Evolutionary conservation across 345 rosid species (phyloP).

Genomic region (Hibiscus trionum): DNA sequence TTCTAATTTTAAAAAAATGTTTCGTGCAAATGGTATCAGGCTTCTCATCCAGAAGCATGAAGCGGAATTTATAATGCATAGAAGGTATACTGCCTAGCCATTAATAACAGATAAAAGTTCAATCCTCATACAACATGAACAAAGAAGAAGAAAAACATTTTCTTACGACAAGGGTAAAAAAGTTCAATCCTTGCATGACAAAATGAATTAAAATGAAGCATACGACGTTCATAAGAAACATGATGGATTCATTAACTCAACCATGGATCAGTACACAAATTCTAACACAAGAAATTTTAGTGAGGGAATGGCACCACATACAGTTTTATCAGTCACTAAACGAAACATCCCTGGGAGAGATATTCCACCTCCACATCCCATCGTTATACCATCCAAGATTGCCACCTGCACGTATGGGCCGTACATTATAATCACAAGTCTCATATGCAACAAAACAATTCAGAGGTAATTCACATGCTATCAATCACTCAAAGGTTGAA

Average conservation of each 20-base stretch:
- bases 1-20: not conserved
- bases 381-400: conserved; percentile 60
- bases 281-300: not conserved
- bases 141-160: not conserved
- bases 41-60: no score
- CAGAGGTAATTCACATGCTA: not conserved
- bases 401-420: conserved; percentile 49
- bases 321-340: conserved; percentile 69
- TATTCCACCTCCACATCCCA: conserved; percentile 81
- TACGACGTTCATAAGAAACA: not conserved
- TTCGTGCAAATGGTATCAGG: no score
- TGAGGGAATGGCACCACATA: conserved; percentile 27
- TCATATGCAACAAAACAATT: not conserved
- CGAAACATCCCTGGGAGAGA: conserved; percentile 74
- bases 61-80: no score
- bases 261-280: not conserved
- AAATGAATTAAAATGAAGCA: not conserved
- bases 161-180: not conserved
- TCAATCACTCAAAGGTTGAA: conserved; percentile 11
- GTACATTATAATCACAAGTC: not conserved
- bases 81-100: not conserved
- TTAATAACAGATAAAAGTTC: not conserved
- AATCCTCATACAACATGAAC: not conserved
- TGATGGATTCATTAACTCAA: not conserved
- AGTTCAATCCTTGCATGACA: not conserved